Evolutionary conservation across 176 grass and related monocot species (phyloP).

Genomic region (sorghum (Sorghum bicolor)): Sorghum_bicolor_NCBIv3 NC_012870.2:14613001-14613500

Average conservation of each 20-base stretch:
- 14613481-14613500: not conserved
- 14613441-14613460: slow-evolving; percentile 1
- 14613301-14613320: slow-evolving; percentile 14
- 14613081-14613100: not conserved
- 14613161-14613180: not conserved
- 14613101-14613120: not conserved
- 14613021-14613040: slow-evolving; percentile 98
- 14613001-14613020: slow-evolving; percentile 90
- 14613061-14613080: slow-evolving; percentile 36
- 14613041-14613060: slow-evolving; percentile 97
- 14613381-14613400: slow-evolving; percentile 2
- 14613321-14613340: slow-evolving; percentile 2
- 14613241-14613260: not conserved
- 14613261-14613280: not conserved
- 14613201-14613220: not conserved
- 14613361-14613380: not conserved
- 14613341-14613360: not conserved
- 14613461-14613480: not conserved
- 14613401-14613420: not conserved
- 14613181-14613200: not conserved
- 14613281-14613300: not conserved
- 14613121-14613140: not conserved
- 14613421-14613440: slow-evolving; percentile 12
- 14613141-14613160: slow-evolving; percentile 8
- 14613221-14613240: not conserved